Percentiles rank a stretch among this genome's conserved stretches.
These are phyloP conservation scores for Pseudomonodictys pantanalensis DNA, from an alignment of 495 filamentous ascomycete genomes.

Conservation along the genomic window DNA sequence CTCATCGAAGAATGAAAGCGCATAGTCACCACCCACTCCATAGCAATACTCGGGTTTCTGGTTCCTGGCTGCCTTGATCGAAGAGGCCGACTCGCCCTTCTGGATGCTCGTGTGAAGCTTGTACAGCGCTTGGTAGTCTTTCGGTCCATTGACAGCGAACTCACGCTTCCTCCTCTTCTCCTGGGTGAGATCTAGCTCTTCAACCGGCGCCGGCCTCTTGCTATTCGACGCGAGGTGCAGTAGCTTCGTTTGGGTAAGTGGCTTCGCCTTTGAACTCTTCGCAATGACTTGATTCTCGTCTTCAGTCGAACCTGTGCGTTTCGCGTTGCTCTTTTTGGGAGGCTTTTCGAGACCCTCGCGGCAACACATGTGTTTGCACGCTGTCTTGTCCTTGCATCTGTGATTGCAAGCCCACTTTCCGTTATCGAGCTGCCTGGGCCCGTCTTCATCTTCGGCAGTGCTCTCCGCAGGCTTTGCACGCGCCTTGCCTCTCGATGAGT, in stretches of 20 bases:
- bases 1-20: conserved; percentile 20
- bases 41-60: conserved; percentile 41
- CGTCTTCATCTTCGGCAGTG: conserved; percentile 33
- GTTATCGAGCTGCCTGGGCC: conserved; percentile 63
- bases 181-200: conserved; percentile 39
- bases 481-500: conserved; percentile 28
- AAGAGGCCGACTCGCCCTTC: conserved; percentile 25
- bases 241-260: conserved; percentile 26
- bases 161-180: conserved; percentile 25
- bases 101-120: conserved; percentile 40
- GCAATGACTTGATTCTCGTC: conserved; percentile 17
- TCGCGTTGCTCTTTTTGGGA: conserved; percentile 54
- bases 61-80: conserved; percentile 31
- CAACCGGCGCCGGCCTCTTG: conserved; percentile 34
- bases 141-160: conserved; percentile 32
- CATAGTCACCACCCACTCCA: conserved; percentile 37
- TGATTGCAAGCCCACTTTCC: conserved; percentile 91
- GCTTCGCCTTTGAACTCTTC: neutral
- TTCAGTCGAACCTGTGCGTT: conserved; percentile 25
- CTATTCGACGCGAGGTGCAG: conserved; percentile 25
- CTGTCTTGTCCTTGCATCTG: conserved; percentile 71
- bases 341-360: conserved; percentile 81
- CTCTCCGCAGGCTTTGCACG: conserved; percentile 3
- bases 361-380: conserved; percentile 83
- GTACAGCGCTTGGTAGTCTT: conserved; percentile 38